phyloP scores from a whole-genome alignment of 2,329 filamentous ascomycete species.

The Xylaria sp. region DNA sequence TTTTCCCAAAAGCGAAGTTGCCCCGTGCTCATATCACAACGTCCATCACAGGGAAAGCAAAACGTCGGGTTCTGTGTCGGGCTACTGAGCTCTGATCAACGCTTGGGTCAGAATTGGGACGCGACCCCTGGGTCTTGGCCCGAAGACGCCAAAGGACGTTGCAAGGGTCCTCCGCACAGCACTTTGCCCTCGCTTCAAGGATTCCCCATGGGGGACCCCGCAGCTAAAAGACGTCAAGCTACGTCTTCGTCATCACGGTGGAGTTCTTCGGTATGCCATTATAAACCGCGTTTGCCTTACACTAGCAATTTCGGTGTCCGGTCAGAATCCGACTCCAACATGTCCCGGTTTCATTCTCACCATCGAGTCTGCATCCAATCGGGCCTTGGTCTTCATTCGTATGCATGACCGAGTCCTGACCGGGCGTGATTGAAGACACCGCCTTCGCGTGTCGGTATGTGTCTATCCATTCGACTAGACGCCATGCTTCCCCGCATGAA shows the following conservation, averaged over 20 bases:
- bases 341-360: background rate
- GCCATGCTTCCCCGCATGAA: background rate
- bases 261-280: background rate
- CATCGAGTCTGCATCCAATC: background rate
- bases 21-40: slow-evolving; percentile 5
- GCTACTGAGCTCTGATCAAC: background rate
- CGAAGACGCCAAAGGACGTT: background rate
- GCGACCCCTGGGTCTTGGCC: background rate
- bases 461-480: background rate
- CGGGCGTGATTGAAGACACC: background rate
- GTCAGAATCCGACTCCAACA: background rate
- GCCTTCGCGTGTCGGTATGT: background rate
- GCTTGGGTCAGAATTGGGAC: background rate
- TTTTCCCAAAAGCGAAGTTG: slow-evolving; percentile 33
- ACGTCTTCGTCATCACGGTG: slow-evolving; percentile 8
- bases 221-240: slow-evolving; percentile 7
- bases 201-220: slow-evolving; percentile 21
- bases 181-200: background rate
- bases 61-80: background rate
- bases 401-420: background rate
- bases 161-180: slow-evolving; percentile 11
- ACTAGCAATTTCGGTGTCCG: background rate
- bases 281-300: background rate
- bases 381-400: background rate
- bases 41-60: background rate